Percentiles rank a stretch among this genome's conserved stretches.
Conservation (phyloP, 768 basidiomycete genomes). For the Podaxis sp. region DNA sequence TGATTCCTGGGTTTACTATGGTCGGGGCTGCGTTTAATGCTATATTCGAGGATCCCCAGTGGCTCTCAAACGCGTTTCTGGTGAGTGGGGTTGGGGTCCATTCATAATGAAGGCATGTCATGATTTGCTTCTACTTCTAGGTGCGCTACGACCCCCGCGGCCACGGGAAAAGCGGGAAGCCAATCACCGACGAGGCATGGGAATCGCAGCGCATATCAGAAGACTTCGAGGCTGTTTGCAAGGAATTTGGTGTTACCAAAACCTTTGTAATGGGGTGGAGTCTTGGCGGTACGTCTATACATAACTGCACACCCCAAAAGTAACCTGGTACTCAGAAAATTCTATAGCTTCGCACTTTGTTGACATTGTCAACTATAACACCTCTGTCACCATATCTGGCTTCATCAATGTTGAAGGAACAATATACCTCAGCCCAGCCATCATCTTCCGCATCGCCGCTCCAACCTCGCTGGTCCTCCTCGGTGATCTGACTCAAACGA, state of each 20-base stretch:
- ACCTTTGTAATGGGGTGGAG: conserved; percentile 37
- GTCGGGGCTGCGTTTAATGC: conserved; percentile 29
- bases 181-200: conserved; percentile 26
- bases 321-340: background rate
- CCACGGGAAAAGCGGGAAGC: conserved; percentile 31
- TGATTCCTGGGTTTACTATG: conserved; percentile 35
- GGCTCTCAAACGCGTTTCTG: conserved; percentile 23
- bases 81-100: conserved; percentile 18
- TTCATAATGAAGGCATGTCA: background rate
- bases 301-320: background rate
- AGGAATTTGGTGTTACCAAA: conserved; percentile 27
- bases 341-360: conserved; percentile 24
- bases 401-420: conserved; percentile 26
- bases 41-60: conserved; percentile 29
- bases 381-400: conserved; percentile 26
- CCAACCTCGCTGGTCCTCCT: conserved; percentile 21
- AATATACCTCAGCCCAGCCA: conserved; percentile 25
- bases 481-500: conserved; percentile 21
- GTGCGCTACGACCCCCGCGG: conserved; percentile 31
- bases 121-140: background rate
- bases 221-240: conserved; percentile 31
- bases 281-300: conserved; percentile 12
- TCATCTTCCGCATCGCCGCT: conserved; percentile 21
- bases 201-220: conserved; percentile 28
- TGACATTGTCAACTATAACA: conserved; percentile 26